Base-by-base conservation (phyloP, 768 basidiomycete species). In the Roridomyces roridus region DNA sequence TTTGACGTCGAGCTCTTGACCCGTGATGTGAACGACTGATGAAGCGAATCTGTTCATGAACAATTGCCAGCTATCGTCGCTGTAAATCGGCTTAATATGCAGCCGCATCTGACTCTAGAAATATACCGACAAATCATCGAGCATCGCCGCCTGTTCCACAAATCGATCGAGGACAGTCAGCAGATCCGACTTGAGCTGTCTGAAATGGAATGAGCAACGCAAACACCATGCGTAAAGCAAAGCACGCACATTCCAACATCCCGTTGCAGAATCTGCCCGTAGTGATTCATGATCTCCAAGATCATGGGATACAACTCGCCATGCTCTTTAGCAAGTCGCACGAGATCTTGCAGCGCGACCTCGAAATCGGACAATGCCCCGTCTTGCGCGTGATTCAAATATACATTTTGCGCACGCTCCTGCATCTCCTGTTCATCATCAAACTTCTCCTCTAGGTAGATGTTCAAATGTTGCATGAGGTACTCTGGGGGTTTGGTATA, bases 341-440 rank as follows among this genome's bases (percentile, higher is more conserved):
- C 71, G 28, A 94, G 69, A 40, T 90, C 87, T 29, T 86, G 81
- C 29, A 92, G 66, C 3, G 80, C 80, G 3, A 75, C 67, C 47
- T 82, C 84, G 0, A 84, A 81, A 26, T 87, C 87, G 2, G 82
- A 81, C 5, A 66, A 63, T 3, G 72, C 61, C 15, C 73, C 67
- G 41, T 73, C 68, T 34, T 76, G 76, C 7, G 64, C 70, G 31
- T 66, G 67, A 17, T 57, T 46, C 43, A 80, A 62, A 17, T n/a
- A n/a, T n/a, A 77, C 42, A 44, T 64, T 65, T 23, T 34, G 78
- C 39, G 83, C 77, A 26, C 85, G 82, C 62, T 94, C 87, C 37
- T 85, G 85, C 72, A 92, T 81, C 45, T 94, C 91, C 65, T 91
- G 87, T 67, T 92, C 90, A 68, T 97, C 94, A 64, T 94, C 93